Evolutionary conservation across 2,329 filamentous ascomycete species (phyloP).

Genomic region (Ophiocordyceps camponoti-rufipedis): DNA sequence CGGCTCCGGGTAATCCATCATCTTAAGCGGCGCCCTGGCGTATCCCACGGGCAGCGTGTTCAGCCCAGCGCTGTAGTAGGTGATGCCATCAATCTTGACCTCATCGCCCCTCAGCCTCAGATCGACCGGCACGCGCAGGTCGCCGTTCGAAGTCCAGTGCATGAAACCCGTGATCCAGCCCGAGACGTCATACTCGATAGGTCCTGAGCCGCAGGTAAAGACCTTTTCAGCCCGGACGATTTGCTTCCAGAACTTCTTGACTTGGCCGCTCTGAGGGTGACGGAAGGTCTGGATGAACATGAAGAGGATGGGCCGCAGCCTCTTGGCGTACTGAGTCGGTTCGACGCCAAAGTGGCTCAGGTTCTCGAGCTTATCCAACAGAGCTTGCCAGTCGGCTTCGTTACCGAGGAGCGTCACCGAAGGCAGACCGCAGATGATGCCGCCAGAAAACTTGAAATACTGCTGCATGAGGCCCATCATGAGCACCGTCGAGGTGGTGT

Average conservation of each 20-base stretch:
- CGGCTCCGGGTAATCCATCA: slow-evolving; percentile 11
- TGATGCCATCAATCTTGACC: slow-evolving; percentile 10
- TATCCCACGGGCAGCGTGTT: slow-evolving; percentile 18
- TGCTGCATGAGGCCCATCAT: slow-evolving; percentile 26
- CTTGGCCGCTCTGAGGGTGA: slow-evolving; percentile 13
- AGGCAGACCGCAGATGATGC: slow-evolving; percentile 23
- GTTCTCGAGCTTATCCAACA: slow-evolving; percentile 22
- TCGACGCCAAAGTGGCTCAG: slow-evolving; percentile 25
- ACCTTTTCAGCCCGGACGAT: slow-evolving; percentile 18
- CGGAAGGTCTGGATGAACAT: slow-evolving; percentile 26
- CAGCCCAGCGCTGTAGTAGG: slow-evolving; percentile 11
- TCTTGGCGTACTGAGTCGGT: slow-evolving; percentile 16
- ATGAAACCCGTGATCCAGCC: slow-evolving; percentile 32
- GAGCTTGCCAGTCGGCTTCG: slow-evolving; percentile 18
- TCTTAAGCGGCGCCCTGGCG: slow-evolving; percentile 18
- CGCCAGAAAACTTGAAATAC: slow-evolving; percentile 18
- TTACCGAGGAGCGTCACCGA: slow-evolving; percentile 21
- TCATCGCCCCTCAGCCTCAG: slow-evolving; percentile 1
- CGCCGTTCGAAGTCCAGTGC: slow-evolving; percentile 22
- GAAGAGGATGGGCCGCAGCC: slow-evolving; percentile 24
- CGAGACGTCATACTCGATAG: slow-evolving; percentile 17
- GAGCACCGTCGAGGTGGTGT: slow-evolving; percentile 20
- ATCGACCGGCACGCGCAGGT: slow-evolving; percentile 5
- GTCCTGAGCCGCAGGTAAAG: slow-evolving; percentile 11
- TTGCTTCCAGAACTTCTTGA: slow-evolving; percentile 22